Conservation (phyloP, 2,329 filamentous ascomycete species). For the Immersiporthe knoxdaviesiana region DNA sequence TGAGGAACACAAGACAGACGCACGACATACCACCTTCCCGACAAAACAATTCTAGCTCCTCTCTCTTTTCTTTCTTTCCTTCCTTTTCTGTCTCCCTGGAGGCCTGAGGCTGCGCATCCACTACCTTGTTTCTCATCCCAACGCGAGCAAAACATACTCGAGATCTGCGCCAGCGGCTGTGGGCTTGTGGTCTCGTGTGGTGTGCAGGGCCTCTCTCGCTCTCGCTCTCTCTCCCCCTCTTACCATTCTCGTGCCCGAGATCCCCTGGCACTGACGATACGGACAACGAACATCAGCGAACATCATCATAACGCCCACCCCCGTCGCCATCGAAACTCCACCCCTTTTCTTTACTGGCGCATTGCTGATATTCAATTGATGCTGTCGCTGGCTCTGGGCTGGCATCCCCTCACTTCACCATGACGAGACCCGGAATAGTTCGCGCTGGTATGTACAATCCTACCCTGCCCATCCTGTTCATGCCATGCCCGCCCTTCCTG, state of each 20-base stretch:
- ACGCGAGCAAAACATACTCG: not conserved
- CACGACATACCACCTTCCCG: not conserved
- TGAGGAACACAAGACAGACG: not conserved
- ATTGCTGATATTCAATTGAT: slow-evolving; percentile 14
- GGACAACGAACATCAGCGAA: slow-evolving; percentile 3
- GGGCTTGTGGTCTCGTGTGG: slow-evolving; percentile 1
- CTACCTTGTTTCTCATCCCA: not conserved
- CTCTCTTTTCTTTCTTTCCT: not conserved
- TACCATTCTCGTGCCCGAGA: not conserved
- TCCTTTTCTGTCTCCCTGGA: no score
- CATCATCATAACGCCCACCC: slow-evolving; percentile 9
- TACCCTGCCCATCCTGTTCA: slow-evolving; percentile 10
- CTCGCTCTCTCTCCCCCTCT: no score
- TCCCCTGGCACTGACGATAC: slow-evolving; percentile 16
- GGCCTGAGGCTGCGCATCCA: not conserved
- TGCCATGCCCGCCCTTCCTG: slow-evolving; percentile 4
- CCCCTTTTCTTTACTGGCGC: not conserved
- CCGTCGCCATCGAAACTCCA: slow-evolving; percentile 2
- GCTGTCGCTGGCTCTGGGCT: slow-evolving; percentile 24
- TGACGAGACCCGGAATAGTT: slow-evolving; percentile 64
- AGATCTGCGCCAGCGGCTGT: not conserved
- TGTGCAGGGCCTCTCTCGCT: not conserved
- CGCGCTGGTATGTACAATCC: slow-evolving; percentile 57
- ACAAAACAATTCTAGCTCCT: not conserved
- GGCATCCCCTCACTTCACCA: slow-evolving; percentile 42